These are phyloP conservation scores for Ophiostoma novo-ulmi DNA, from an alignment of 2,329 filamentous ascomycete species.

Conservation along the genomic window DNA sequence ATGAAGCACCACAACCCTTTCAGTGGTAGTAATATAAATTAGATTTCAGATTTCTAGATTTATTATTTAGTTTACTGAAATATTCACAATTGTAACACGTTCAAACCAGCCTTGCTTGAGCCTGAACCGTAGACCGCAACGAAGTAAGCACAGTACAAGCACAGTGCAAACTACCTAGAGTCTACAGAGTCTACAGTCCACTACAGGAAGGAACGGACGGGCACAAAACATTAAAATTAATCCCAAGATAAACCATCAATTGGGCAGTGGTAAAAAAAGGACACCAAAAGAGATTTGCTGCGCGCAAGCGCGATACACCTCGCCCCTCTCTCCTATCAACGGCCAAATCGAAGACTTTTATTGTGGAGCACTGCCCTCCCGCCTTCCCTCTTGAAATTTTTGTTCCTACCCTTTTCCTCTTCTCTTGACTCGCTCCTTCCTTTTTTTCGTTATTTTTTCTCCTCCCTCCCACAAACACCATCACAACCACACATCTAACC, in stretches of 20 bases:
- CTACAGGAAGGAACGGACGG: background rate
- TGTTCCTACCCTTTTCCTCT: slow-evolving; percentile 14
- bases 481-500: slow-evolving; percentile 23
- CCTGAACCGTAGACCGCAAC: too few relatives aligned
- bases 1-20: too few relatives aligned
- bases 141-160: background rate
- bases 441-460: slow-evolving; percentile 17
- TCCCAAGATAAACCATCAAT: background rate
- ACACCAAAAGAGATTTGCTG: slow-evolving; percentile 11
- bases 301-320: slow-evolving; percentile 15
- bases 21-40: too few relatives aligned
- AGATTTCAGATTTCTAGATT: too few relatives aligned
- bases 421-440: slow-evolving; percentile 17
- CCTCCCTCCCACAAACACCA: slow-evolving; percentile 22
- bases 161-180: background rate
- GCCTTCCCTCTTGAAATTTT: slow-evolving; percentile 24
- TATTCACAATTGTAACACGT: too few relatives aligned
- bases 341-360: slow-evolving; percentile 9
- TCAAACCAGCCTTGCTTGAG: too few relatives aligned
- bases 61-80: too few relatives aligned
- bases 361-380: slow-evolving; percentile 19
- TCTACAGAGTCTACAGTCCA: background rate
- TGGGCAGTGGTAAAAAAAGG: slow-evolving; percentile 14
- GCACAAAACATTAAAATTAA: background rate
- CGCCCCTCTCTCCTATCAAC: slow-evolving; percentile 18